Percentiles rank a stretch among this genome's conserved stretches.
Conservation (phyloP, 139 green algal species). For the Nannochloris sp. region DNA sequence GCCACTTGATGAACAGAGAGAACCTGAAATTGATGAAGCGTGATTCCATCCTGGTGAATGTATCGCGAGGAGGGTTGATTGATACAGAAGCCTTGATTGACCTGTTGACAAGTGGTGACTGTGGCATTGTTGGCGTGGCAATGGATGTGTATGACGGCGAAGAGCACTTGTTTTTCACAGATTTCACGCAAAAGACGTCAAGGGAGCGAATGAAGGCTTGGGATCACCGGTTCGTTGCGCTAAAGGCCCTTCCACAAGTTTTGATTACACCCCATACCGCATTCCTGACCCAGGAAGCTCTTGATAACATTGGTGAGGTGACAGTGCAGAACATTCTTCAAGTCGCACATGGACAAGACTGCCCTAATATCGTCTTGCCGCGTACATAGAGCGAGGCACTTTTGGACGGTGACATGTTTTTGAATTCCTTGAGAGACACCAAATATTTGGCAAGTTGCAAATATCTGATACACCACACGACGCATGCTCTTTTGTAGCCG, state of each 20-base stretch:
- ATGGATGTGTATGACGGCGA: constrained; percentile 27
- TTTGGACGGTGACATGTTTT: neutral
- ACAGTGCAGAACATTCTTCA: constrained; percentile 51
- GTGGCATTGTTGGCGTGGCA: constrained; percentile 26
- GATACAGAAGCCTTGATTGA: constrained; percentile 55
- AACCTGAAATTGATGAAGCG: constrained; percentile 56
- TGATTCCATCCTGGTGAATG: constrained; percentile 61
- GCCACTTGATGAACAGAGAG: constrained; percentile 51
- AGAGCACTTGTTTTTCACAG: constrained; percentile 45
- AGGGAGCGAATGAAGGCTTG: constrained; percentile 21
- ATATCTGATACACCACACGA: too few relatives aligned
- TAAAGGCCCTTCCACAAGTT: constrained; percentile 9
- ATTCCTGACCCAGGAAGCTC: constrained; percentile 72
- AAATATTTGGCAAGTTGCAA: too few relatives aligned
- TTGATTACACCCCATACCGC: constrained; percentile 42
- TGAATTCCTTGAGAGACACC: neutral
- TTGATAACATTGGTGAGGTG: constrained; percentile 57
- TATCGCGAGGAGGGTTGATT: constrained; percentile 59
- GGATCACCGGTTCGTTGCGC: neutral
- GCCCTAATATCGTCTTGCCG: constrained; percentile 24
- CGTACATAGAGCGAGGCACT: neutral
- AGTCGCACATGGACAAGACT: constrained; percentile 11
- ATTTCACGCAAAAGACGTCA: constrained; percentile 24
- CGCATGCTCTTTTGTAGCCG: too few relatives aligned
- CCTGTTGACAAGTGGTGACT: constrained; percentile 22